Evolutionary conservation across 257 asterid species (phyloP).

Genomic region (Solanum habrochaites): DNA sequence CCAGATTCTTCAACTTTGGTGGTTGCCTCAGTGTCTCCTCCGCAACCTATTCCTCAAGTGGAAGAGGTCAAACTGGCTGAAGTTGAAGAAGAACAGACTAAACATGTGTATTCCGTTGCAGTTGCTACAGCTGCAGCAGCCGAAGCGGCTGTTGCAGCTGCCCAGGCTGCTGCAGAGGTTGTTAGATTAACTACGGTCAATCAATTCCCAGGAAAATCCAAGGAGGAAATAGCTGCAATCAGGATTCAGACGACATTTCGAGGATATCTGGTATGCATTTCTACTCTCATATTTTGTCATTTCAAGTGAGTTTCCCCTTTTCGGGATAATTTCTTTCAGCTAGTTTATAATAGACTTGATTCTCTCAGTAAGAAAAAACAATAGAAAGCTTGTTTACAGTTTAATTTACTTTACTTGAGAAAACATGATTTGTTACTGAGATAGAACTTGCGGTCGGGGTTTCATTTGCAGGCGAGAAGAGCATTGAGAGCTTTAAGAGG

Average conservation of each 20-base stretch:
- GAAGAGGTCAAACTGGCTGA: conserved; percentile 50
- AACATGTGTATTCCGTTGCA: conserved; percentile 14
- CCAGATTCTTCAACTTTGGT: conserved; percentile 26
- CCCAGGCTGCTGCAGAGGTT: conserved; percentile 19
- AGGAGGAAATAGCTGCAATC: neutral
- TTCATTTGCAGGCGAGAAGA: conserved; percentile 1
- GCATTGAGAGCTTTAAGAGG: conserved; percentile 8
- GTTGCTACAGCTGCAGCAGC: conserved; percentile 14
- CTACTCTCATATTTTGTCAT: neutral
- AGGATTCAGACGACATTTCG: conserved; percentile 8
- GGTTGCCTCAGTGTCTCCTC: conserved; percentile 28
- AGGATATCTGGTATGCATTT: conserved; percentile 4
- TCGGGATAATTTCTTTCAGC: neutral
- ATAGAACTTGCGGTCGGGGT: neutral
- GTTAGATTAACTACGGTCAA: neutral
- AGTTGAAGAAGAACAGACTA: conserved; percentile 48
- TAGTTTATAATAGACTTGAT: neutral
- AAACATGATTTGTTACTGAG: neutral
- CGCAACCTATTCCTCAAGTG: conserved; percentile 34
- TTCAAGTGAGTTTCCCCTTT: neutral
- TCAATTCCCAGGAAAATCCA: neutral
- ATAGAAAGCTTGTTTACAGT: neutral
- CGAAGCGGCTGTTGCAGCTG: conserved; percentile 16
- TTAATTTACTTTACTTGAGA: neutral
- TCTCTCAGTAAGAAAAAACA: neutral